These are phyloP conservation scores for Trichosporon sp. DNA, from an alignment of 1,284 basidiomycete genomes.

Conservation along the genomic window DNA sequence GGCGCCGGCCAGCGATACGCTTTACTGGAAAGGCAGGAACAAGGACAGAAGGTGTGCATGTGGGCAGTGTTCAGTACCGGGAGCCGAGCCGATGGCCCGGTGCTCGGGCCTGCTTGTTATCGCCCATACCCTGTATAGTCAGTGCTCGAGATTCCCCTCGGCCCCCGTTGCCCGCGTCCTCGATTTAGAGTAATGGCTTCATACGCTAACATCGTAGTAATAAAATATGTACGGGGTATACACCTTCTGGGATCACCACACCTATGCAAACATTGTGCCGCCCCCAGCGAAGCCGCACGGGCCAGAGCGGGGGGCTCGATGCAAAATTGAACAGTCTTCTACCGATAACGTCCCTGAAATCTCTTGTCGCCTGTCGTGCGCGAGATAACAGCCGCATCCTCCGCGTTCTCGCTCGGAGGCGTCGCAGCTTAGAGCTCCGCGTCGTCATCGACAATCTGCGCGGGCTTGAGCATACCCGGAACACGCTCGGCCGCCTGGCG, in stretches of 20 bases:
- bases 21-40: neutral
- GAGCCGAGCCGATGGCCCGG: neutral
- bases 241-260: constrained; percentile 2
- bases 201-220: constrained; percentile 4
- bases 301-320: neutral
- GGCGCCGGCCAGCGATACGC: neutral
- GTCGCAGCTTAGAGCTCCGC: constrained; percentile 47
- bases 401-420: neutral
- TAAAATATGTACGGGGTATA: constrained; percentile 5
- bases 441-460: constrained; percentile 73
- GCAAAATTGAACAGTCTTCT: constrained; percentile 6
- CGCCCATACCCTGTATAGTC: neutral
- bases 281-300: neutral
- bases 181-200: neutral
- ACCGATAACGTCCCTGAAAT: neutral
- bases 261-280: constrained; percentile 6
- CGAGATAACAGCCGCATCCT: neutral
- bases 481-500: constrained; percentile 85
- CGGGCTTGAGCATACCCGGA: constrained; percentile 98
- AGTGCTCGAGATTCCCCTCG: neutral
- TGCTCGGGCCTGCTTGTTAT: neutral
- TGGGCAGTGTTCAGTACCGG: neutral
- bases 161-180: neutral
- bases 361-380: neutral
- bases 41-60: neutral